These are phyloP conservation scores for Backusella macrospora DNA, from an alignment of 192 early-diverging fungal genomes.

Conservation along the genomic window DNA sequence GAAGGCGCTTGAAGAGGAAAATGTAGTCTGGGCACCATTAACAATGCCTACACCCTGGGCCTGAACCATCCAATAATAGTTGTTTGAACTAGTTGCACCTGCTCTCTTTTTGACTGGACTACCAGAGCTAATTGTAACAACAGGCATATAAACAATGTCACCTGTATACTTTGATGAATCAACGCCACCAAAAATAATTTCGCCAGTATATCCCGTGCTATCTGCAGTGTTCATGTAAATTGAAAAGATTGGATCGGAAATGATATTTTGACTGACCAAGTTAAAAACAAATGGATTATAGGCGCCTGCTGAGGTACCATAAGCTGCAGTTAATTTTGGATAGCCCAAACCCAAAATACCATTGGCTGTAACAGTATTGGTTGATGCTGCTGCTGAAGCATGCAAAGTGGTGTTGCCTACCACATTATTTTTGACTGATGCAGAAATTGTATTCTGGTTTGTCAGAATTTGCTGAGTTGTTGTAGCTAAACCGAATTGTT, in stretches of 20 bases:
- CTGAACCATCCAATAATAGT: slow-evolving; percentile 44
- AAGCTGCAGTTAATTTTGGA: slow-evolving; percentile 31
- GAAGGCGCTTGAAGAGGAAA: slow-evolving; percentile 20
- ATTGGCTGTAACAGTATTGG: slow-evolving; percentile 10
- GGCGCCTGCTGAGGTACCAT: background rate
- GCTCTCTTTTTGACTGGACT: slow-evolving; percentile 15
- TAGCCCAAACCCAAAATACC: slow-evolving; percentile 43
- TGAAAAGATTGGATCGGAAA: slow-evolving; percentile 33
- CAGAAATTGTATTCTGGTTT: slow-evolving; percentile 18
- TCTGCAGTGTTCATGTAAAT: slow-evolving; percentile 34
- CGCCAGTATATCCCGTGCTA: slow-evolving; percentile 39
- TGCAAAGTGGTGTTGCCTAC: background rate
- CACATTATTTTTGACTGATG: background rate
- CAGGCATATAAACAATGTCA: slow-evolving; percentile 49
- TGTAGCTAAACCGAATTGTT: slow-evolving; percentile 40
- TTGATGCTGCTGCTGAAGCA: background rate
- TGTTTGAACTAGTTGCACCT: background rate
- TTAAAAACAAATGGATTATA: slow-evolving; percentile 45
- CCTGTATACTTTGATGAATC: slow-evolving; percentile 54
- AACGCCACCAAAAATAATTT: slow-evolving; percentile 56
- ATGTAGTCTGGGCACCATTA: background rate
- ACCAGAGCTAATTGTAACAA: slow-evolving; percentile 4
- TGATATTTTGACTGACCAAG: slow-evolving; percentile 28
- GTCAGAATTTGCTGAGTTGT: slow-evolving; percentile 33
- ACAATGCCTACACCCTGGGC: slow-evolving; percentile 31